A percentile compares a stretch with the other conserved stretches of the same genome.
These are phyloP conservation scores for Exophiala sp. DNA, from an alignment of 2,329 filamentous ascomycete genomes.

Conservation along the genomic window DNA sequence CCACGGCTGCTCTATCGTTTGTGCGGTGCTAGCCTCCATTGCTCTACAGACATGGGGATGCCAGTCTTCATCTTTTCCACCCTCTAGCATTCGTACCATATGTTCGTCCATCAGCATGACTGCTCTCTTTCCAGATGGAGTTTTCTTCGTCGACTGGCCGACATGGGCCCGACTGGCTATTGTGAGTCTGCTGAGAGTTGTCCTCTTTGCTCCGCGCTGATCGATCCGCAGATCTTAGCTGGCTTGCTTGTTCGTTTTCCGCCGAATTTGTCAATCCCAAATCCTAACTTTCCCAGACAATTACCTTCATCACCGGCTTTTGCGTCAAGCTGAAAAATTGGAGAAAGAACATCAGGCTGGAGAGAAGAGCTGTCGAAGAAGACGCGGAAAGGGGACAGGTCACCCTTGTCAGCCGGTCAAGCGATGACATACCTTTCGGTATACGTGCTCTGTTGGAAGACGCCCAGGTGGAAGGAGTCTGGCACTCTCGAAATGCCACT, in stretches of 20 bases:
- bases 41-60: constrained; percentile 21
- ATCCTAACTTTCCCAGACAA: constrained; percentile 40
- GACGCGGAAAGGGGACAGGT: constrained; percentile 45
- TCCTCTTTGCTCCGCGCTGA: neutral
- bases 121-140: constrained; percentile 8
- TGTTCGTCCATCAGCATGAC: constrained; percentile 16
- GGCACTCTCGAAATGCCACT: constrained; percentile 54
- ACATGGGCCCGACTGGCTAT: constrained; percentile 27
- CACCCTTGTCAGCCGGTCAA: constrained; percentile 48
- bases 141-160: constrained; percentile 26
- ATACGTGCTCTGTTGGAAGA: constrained; percentile 78
- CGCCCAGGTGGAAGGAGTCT: constrained; percentile 78
- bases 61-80: constrained; percentile 18
- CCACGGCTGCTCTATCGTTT: constrained; percentile 21
- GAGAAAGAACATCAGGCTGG: constrained; percentile 51
- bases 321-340: constrained; percentile 55
- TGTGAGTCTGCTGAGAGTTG: constrained; percentile 15
- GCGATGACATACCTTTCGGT: constrained; percentile 72
- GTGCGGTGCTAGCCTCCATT: constrained; percentile 17
- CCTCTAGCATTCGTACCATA: constrained; percentile 18
- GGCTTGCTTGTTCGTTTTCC: constrained; percentile 11
- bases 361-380: constrained; percentile 57
- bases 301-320: constrained; percentile 63
- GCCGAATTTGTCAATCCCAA: neutral
- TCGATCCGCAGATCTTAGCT: constrained; percentile 19